Percentiles rank a stretch among this genome's conserved stretches.
These are phyloP conservation scores for Moesziomyces globuligerus DNA, from an alignment of 1,284 basidiomycete species.

Conservation along the genomic window DNA sequence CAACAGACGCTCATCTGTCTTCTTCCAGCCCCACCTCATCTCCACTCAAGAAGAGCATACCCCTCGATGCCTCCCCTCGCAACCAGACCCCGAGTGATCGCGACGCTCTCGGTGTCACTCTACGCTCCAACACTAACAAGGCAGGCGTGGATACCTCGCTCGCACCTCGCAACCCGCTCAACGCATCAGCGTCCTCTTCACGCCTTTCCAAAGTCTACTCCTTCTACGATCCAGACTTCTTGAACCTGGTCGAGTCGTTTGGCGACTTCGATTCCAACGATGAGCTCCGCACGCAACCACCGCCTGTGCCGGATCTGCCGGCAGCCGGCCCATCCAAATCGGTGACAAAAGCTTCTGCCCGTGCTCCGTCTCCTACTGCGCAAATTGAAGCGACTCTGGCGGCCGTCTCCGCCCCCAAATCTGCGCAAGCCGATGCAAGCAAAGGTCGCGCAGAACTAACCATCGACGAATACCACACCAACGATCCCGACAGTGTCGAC, in stretches of 20 bases:
- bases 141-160: background rate
- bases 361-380: background rate
- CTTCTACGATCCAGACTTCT: slow-evolving; percentile 80
- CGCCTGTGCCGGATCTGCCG: slow-evolving; percentile 29
- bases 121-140: slow-evolving; percentile 16
- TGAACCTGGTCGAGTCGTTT: slow-evolving; percentile 69
- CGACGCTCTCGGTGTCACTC: slow-evolving; percentile 32
- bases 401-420: background rate
- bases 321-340: slow-evolving; percentile 4
- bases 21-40: slow-evolving; percentile 21
- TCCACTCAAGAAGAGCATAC: slow-evolving; percentile 18
- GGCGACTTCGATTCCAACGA: slow-evolving; percentile 54
- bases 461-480: background rate
- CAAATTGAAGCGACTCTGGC: background rate
- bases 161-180: slow-evolving; percentile 17
- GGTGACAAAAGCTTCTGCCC: too few species aligned
- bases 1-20: slow-evolving; percentile 2
- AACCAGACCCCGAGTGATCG: slow-evolving; percentile 7
- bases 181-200: slow-evolving; percentile 29
- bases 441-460: background rate
- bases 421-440: background rate
- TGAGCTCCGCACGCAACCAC: slow-evolving; percentile 24
- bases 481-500: slow-evolving; percentile 8
- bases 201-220: slow-evolving; percentile 73
- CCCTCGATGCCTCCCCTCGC: slow-evolving; percentile 14